These are phyloP conservation scores for Senecio squalidus DNA, from an alignment of 140 eudicot species.

Conservation along the genomic window DNA sequence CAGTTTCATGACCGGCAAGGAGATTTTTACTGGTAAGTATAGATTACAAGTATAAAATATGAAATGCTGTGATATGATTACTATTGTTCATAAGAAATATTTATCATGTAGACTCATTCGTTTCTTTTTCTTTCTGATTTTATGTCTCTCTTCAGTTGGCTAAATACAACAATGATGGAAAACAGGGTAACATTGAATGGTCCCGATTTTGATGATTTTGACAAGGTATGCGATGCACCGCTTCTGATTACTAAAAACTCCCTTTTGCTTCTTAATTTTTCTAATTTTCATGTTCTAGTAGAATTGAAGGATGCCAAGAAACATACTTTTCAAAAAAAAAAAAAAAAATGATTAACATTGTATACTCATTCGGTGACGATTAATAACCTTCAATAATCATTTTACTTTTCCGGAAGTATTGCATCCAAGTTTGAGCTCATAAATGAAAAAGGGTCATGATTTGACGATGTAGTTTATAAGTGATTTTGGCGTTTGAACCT, in stretches of 20 bases:
- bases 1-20: conserved; percentile 94
- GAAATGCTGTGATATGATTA: neutral
- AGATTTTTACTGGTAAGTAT: conserved; percentile 83
- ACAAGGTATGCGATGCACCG: conserved; percentile 43
- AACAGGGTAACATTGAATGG: conserved; percentile 48
- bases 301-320: neutral
- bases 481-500: no score
- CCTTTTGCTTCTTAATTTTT: neutral
- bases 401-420: no score
- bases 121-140: neutral
- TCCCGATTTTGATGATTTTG: conserved; percentile 81
- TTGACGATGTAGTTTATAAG: no score
- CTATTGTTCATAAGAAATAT: neutral
- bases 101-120: conserved; percentile 4
- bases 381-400: no score
- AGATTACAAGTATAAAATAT: neutral
- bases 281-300: neutral
- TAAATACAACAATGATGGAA: conserved; percentile 79
- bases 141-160: conserved; percentile 58
- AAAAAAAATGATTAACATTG: no score
- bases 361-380: no score
- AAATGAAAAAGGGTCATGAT: no score
- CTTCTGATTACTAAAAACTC: neutral
- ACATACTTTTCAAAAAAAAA: neutral
- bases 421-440: no score